Percentiles rank a stretch among this genome's conserved stretches.
Conservation (phyloP, 1,284 basidiomycete genomes). For the Ceraceosorus guamensis region DNA sequence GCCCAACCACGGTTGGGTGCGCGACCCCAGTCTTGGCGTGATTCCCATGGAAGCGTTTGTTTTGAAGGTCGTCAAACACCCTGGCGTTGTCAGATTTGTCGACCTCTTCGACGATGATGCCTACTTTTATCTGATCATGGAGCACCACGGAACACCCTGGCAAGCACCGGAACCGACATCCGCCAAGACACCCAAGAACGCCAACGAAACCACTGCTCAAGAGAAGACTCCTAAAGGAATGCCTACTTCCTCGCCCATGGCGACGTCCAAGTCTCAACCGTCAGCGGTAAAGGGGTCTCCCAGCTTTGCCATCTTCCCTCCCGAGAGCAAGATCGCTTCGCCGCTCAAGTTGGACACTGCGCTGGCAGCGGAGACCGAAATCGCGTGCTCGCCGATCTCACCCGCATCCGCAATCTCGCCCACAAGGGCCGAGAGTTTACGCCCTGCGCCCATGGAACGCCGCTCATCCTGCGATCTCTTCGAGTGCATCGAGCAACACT, state of each 20-base stretch:
- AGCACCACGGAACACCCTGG: constrained; percentile 85
- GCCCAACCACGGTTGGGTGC: constrained; percentile 69
- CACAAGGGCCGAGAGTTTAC: constrained; percentile 1
- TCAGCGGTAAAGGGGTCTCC: background rate
- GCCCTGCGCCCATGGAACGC: constrained; percentile 54
- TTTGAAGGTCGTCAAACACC: constrained; percentile 66
- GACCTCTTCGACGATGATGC: constrained; percentile 73
- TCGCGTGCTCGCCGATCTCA: background rate
- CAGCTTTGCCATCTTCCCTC: constrained; percentile 8
- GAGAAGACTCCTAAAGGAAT: background rate
- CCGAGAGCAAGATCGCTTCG: constrained; percentile 7
- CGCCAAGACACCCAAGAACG: background rate
- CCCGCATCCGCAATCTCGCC: background rate
- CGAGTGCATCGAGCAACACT: constrained; percentile 84
- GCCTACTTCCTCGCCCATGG: constrained; percentile 4
- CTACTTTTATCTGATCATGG: constrained; percentile 86
- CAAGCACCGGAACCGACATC: constrained; percentile 14
- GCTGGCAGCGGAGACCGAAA: background rate
- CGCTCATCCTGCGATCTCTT: constrained; percentile 82
- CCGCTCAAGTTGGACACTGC: background rate
- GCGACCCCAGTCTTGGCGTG: constrained; percentile 52
- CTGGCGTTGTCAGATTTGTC: constrained; percentile 71
- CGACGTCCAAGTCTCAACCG: constrained; percentile 1
- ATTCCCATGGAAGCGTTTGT: constrained; percentile 76
- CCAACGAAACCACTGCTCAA: background rate